Evolutionary conservation across 2,329 filamentous ascomycete genomes (phyloP).

Genomic region (Hysterium pulicare): DNA sequence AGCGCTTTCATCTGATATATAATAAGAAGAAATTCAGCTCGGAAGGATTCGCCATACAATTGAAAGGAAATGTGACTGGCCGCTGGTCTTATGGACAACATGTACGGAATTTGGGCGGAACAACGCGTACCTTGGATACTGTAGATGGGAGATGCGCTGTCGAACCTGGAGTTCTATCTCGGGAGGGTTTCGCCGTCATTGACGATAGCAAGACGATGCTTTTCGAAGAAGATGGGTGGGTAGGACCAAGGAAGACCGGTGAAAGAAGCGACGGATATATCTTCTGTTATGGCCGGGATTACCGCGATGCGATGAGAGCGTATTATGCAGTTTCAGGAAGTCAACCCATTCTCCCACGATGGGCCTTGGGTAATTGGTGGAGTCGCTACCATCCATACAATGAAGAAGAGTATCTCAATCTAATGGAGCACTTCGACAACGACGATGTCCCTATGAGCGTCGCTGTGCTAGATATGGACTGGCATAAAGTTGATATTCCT

Average conservation of each 20-base stretch:
- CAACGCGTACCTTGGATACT: conserved; percentile 54
- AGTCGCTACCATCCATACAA: conserved; percentile 59
- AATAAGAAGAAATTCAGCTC: conserved; percentile 55
- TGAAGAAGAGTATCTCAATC: conserved; percentile 52
- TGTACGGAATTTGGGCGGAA: conserved; percentile 44
- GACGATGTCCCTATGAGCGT: conserved; percentile 56
- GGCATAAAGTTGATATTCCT: conserved; percentile 54
- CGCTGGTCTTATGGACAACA: conserved; percentile 52
- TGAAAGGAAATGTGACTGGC: conserved; percentile 44
- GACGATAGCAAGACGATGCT: conserved; percentile 58
- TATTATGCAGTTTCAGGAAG: conserved; percentile 56
- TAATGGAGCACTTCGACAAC: conserved; percentile 56
- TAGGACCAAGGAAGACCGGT: conserved; percentile 47
- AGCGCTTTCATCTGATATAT: conserved; percentile 56
- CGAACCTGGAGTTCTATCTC: conserved; percentile 51
- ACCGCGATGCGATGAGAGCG: conserved; percentile 51
- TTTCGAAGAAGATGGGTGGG: conserved; percentile 53
- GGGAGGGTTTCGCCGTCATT: conserved; percentile 50
- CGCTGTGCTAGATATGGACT: conserved; percentile 64
- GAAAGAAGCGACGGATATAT: conserved; percentile 57
- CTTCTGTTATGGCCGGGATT: conserved; percentile 59
- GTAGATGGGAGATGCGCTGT: conserved; percentile 51
- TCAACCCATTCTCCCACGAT: conserved; percentile 56
- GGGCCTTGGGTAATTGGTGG: conserved; percentile 64
- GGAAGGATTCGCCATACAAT: conserved; percentile 47